A percentile compares a stretch with the other conserved stretches of the same genome.
These are phyloP conservation scores for Raffaelea albimanens DNA, from an alignment of 2,329 filamentous ascomycete genomes.

Conservation along the genomic window DNA sequence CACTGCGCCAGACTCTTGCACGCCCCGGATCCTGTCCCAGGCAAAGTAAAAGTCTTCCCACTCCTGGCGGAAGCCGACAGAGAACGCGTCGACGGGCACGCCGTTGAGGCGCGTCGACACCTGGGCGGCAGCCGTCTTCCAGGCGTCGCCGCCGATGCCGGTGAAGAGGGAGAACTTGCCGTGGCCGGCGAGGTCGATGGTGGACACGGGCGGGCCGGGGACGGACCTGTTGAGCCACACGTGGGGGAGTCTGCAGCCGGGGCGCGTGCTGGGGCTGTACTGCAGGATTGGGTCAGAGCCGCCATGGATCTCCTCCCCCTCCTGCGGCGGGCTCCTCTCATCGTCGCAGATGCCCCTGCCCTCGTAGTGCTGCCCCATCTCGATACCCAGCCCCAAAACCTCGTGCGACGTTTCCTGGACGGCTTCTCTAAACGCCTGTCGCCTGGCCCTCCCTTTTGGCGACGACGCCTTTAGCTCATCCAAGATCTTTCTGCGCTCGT, in stretches of 20 bases:
- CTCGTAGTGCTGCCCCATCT: conserved; percentile 49
- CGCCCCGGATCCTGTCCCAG: conserved; percentile 42
- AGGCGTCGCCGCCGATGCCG: conserved; percentile 45
- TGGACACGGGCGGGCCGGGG: conserved; percentile 38
- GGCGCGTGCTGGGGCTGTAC: conserved; percentile 42
- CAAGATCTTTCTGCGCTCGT: conserved; percentile 27
- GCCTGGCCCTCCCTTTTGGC: conserved; percentile 25
- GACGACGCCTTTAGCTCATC: conserved; percentile 29
- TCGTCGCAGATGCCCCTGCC: conserved; percentile 32
- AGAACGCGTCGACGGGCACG: conserved; percentile 36
- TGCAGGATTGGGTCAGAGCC: conserved; percentile 29
- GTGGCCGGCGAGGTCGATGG: conserved; percentile 50
- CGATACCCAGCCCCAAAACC: conserved; percentile 46
- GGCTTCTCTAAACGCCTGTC: conserved; percentile 28
- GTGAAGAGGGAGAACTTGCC: conserved; percentile 40
- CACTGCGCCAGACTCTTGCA: conserved; percentile 50
- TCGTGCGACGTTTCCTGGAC: conserved; percentile 35
- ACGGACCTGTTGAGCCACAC: conserved; percentile 47
- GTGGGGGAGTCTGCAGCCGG: conserved; percentile 51
- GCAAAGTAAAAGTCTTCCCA: conserved; percentile 54
- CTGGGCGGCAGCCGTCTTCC: conserved; percentile 38
- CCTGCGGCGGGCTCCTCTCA: conserved; percentile 27
- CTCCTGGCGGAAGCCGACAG: conserved; percentile 48
- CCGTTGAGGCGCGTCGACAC: conserved; percentile 25
- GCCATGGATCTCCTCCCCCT: not conserved